A percentile compares a stretch with the other conserved stretches of the same genome.
Conservation (phyloP, 345 rosid genomes). For the Laguncularia racemosa region DNA sequence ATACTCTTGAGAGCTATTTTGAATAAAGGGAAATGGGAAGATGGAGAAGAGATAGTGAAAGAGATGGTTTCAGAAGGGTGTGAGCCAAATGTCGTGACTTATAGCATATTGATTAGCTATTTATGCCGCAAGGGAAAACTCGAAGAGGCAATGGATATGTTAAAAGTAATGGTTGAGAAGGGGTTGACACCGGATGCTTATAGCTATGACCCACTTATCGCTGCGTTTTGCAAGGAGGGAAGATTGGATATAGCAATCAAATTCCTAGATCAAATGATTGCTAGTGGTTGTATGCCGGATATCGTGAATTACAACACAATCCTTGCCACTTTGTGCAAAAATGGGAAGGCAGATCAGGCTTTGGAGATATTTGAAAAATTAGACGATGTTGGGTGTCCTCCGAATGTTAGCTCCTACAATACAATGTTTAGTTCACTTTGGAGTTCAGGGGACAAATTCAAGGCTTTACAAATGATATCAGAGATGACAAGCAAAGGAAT, state of each 20-base stretch:
- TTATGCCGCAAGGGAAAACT: slow-evolving; percentile 60
- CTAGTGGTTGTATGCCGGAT: slow-evolving; percentile 77
- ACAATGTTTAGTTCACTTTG: slow-evolving; percentile 74
- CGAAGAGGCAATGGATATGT: slow-evolving; percentile 52
- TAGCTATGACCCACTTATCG: slow-evolving; percentile 74
- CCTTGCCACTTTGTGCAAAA: slow-evolving; percentile 60
- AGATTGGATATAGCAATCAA: slow-evolving; percentile 64
- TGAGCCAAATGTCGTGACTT: slow-evolving; percentile 61
- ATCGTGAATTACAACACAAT: slow-evolving; percentile 77
- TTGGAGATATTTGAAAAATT: slow-evolving; percentile 60
- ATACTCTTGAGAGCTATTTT: slow-evolving; percentile 49
- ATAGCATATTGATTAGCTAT: slow-evolving; percentile 58
- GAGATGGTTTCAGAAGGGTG: slow-evolving; percentile 54
- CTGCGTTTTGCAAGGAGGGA: slow-evolving; percentile 70
- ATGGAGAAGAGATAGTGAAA: slow-evolving; percentile 49
- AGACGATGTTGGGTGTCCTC: slow-evolving; percentile 69
- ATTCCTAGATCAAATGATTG: slow-evolving; percentile 64
- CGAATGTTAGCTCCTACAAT: slow-evolving; percentile 72
- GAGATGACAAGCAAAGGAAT: slow-evolving; percentile 58
- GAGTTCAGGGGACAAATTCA: slow-evolving; percentile 52
- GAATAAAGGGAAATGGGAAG: slow-evolving; percentile 63
- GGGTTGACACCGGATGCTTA: slow-evolving; percentile 63
- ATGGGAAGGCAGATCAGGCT: slow-evolving; percentile 64
- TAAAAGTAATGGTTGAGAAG: slow-evolving; percentile 50
- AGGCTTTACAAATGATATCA: slow-evolving; percentile 53